A percentile compares a stretch with the other conserved stretches of the same genome.
Evolutionary conservation across 202 grass and related monocot species (phyloP).

Genomic region (Elaeis oleifera): DNA sequence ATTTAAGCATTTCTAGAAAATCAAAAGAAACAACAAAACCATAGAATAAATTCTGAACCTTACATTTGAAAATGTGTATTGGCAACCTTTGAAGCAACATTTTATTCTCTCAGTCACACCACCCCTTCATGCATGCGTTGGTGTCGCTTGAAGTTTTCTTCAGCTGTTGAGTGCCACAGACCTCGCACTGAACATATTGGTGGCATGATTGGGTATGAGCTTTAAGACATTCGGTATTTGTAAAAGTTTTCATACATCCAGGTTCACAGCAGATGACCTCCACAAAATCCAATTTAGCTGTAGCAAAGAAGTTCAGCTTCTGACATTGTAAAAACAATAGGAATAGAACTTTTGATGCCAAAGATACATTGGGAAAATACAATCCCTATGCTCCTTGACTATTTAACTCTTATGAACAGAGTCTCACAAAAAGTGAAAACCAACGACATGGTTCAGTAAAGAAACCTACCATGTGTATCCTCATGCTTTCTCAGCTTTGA

Average conservation of each 20-base stretch:
- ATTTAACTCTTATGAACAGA: background rate
- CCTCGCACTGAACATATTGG: conserved; percentile 45
- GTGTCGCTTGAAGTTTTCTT: conserved; percentile 91
- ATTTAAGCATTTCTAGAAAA: no score
- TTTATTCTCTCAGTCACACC: conserved; percentile 36
- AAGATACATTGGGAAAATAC: background rate
- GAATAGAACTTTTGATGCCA: background rate
- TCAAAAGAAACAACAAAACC: no score
- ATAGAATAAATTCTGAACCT: background rate
- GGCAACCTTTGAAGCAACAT: conserved; percentile 57
- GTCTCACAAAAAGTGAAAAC: no score
- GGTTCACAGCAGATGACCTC: conserved; percentile 74
- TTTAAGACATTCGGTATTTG: conserved; percentile 57
- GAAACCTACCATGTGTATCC: conserved; percentile 65
- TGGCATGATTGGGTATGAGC: conserved; percentile 58
- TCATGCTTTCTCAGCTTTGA: conserved; percentile 85
- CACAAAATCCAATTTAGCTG: conserved; percentile 61
- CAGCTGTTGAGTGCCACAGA: conserved; percentile 66
- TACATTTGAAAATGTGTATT: conserved; percentile 75
- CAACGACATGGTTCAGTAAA: background rate
- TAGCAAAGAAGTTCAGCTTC: conserved; percentile 5
- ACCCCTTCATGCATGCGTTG: conserved; percentile 49
- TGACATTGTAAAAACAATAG: conserved; percentile 11
- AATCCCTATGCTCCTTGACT: background rate
- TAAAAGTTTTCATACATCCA: conserved; percentile 67